phyloP scores from a whole-genome alignment of 2,329 filamentous ascomycete species.

The Reticulascus tulasneorum region DNA sequence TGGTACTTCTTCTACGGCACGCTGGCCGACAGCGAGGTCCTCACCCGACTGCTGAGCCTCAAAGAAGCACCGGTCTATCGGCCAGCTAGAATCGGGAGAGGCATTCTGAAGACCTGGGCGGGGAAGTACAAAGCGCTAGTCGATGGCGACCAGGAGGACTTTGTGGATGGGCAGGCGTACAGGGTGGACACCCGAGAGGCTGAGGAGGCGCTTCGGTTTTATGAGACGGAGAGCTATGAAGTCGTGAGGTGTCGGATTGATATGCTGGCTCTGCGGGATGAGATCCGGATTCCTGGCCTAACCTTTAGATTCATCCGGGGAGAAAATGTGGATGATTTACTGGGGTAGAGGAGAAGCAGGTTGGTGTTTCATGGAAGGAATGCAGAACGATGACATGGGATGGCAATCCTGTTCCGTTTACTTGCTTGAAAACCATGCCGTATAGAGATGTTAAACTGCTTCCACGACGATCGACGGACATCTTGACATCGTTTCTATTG shows the following conservation, averaged over 20 bases:
- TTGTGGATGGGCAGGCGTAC: neutral
- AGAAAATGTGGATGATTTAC: too few species aligned
- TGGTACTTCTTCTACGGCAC: conserved; percentile 42
- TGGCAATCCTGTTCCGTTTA: too few species aligned
- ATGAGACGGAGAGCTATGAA: conserved; percentile 1
- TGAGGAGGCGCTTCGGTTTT: neutral
- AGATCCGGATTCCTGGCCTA: too few species aligned
- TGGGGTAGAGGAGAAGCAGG: too few species aligned
- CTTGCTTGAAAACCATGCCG: too few species aligned
- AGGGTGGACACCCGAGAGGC: neutral
- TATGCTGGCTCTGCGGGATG: too few species aligned
- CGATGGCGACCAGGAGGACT: conserved; percentile 15
- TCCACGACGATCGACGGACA: too few species aligned
- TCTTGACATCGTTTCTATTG: too few species aligned
- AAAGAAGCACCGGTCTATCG: conserved; percentile 18
- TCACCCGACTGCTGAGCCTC: conserved; percentile 26
- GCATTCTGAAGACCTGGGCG: conserved; percentile 28
- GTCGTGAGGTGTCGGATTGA: neutral
- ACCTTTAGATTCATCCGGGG: too few species aligned
- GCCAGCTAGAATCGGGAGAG: conserved; percentile 25
- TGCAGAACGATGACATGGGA: too few species aligned
- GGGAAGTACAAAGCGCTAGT: conserved; percentile 35
- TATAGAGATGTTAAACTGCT: too few species aligned
- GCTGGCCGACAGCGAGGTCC: conserved; percentile 23
- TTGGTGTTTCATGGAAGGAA: too few species aligned